Percentiles rank a stretch among this genome's conserved stretches.
Conservation (phyloP, 805 yeast species). For the Candida patagonica region DNA sequence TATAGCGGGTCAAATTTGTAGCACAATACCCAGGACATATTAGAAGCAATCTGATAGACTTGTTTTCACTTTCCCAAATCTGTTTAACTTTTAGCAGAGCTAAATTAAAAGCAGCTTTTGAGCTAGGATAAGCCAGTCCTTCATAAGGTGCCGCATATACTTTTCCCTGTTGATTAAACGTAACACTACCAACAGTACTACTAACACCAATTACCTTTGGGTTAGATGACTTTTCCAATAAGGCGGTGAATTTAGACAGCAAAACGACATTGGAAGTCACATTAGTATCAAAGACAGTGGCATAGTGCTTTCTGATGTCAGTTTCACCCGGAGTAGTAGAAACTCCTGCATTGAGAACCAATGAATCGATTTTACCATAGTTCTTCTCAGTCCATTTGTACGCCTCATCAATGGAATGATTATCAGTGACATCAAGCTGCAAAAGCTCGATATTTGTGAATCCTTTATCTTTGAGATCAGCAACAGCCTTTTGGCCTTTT, state of each 20-base stretch:
- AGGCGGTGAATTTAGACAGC: neutral
- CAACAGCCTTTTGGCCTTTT: neutral
- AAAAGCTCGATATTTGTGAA: neutral
- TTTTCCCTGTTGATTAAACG: neutral
- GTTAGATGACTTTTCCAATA: neutral
- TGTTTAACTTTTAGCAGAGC: neutral
- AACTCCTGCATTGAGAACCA: constrained; percentile 3
- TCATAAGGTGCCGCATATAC: neutral
- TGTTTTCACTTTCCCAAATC: neutral
- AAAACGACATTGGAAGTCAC: neutral
- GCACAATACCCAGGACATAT: constrained; percentile 2
- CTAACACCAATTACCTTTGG: neutral
- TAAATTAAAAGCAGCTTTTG: constrained; percentile 1
- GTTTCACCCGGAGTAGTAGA: neutral
- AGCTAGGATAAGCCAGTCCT: neutral
- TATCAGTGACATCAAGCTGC: neutral
- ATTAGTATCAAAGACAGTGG: neutral
- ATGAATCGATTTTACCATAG: constrained; percentile 2
- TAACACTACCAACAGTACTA: neutral
- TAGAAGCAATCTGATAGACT: neutral
- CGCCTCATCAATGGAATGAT: neutral
- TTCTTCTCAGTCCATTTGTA: no score
- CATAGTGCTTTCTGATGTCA: neutral
- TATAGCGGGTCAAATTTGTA: constrained; percentile 1
- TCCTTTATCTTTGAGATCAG: neutral